Conservation (phyloP, 1,139 yeast genomes). For the Sugiyamaella neomexicana region DNA sequence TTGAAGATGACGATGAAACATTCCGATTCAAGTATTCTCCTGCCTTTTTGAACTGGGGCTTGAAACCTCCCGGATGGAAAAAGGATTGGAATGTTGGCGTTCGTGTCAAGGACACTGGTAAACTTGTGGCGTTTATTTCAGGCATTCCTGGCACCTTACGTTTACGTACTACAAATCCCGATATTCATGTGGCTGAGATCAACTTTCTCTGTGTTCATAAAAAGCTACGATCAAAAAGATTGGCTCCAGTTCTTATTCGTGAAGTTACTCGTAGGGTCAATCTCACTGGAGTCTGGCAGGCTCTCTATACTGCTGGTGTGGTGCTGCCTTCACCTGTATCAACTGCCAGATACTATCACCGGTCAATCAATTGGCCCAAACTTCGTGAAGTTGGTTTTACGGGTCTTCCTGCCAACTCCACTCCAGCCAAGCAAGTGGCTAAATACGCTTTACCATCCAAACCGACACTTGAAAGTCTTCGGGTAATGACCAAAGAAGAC, state of each 20-base stretch:
- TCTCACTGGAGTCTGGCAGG: slow-evolving; percentile 86
- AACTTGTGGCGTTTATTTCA: slow-evolving; percentile 86
- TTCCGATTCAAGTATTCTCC: slow-evolving; percentile 88
- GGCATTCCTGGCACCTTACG: slow-evolving; percentile 79
- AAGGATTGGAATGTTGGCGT: slow-evolving; percentile 94
- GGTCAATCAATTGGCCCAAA: slow-evolving; percentile 91
- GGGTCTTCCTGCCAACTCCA: slow-evolving; percentile 70
- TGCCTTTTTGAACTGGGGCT: slow-evolving; percentile 87
- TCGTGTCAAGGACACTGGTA: slow-evolving; percentile 70
- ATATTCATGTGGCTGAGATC: slow-evolving; percentile 76
- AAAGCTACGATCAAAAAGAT: slow-evolving; percentile 85
- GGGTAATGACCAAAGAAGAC: slow-evolving; percentile 63
- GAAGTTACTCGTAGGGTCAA: slow-evolving; percentile 95
- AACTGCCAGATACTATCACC: slow-evolving; percentile 89
- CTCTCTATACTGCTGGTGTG: slow-evolving; percentile 90
- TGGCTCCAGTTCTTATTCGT: slow-evolving; percentile 90
- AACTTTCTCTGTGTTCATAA: slow-evolving; percentile 94
- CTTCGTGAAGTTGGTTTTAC: slow-evolving; percentile 84
- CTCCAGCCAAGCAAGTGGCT: slow-evolving; percentile 81
- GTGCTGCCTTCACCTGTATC: slow-evolving; percentile 89
- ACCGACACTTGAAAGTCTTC: slow-evolving; percentile 58
- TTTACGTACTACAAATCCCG: slow-evolving; percentile 52
- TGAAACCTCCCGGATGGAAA: slow-evolving; percentile 91
- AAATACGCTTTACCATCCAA: slow-evolving; percentile 66
- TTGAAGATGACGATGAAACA: slow-evolving; percentile 89